Base-by-base conservation (phyloP, 2,329 filamentous ascomycete species). In the Sporothrix pallida region DNA sequence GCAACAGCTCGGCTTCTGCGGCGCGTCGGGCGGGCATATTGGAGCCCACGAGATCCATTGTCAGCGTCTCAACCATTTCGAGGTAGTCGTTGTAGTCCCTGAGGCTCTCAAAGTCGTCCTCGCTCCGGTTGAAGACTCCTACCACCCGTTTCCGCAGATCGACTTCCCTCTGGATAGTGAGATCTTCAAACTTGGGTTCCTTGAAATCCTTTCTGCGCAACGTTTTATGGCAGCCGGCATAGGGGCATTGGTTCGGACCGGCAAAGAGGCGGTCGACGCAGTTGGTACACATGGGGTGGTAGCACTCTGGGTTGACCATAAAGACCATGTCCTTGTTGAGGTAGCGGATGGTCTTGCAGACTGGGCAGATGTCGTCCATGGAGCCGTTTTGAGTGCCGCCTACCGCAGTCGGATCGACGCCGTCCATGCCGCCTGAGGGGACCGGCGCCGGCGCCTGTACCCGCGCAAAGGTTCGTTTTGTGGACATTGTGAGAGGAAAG, bases 241-340 rank as follows among this genome's bases (percentile, higher is more conserved):
- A 93, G 0, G 96, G 96, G 80, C 97, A 99, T 75, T 94, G 93
- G 73, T 94, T 93, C 0, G 96, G 96, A 0, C 96, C 96, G 50
- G 92, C 92, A 87, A 98, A 99, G 78, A 98, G 93, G 73, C 95
- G 92, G 82, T 95, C 93, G 58, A 98, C 95, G 84, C 96, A 99
- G 73, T 93, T 95, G 81, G 94, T 92, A 86, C 96, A 99, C 93
- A 99, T 98, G 78, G 94, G 94, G 86, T 99, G 96, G 86, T 99
- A 99, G 88, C 96, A 99, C 86, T 97, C 94, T 9, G 95, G 94
- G 82, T 98, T 98, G 85, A 99, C 95, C 78, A 96, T 92, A 84
- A 99, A 98, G 77, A 92, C 89, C 89, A 99, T 95, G 84, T 94
- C 92, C 75, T 91, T 91, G 86, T 98, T 98, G 79, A 98, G 92